Evolutionary conservation across 768 basidiomycete genomes (phyloP).

Genomic region (Fomitopsis serialis): DNA sequence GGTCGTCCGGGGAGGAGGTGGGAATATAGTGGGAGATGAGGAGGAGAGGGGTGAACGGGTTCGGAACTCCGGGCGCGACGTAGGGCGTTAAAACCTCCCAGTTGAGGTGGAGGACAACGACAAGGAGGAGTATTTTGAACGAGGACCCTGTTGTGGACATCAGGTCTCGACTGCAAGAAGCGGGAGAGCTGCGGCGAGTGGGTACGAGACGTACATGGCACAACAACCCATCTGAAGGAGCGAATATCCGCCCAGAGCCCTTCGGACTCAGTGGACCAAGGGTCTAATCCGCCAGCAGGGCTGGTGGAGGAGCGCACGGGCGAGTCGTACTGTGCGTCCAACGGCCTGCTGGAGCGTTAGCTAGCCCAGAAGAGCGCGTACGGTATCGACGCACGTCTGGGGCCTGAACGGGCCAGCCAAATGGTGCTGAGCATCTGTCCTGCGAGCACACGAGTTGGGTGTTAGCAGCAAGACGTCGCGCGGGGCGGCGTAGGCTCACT

Average conservation of each 20-base stretch:
- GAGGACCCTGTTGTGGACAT: constrained; percentile 45
- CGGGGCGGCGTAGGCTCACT: constrained; percentile 16
- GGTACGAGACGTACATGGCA: constrained; percentile 49
- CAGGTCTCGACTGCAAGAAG: background rate
- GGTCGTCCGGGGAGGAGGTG: constrained; percentile 44
- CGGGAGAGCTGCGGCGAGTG: background rate
- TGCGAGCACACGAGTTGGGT: constrained; percentile 30
- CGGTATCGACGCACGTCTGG: constrained; percentile 45
- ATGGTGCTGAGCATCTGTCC: constrained; percentile 53
- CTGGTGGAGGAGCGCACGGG: background rate
- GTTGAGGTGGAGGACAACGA: constrained; percentile 55
- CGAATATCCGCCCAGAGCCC: constrained; percentile 49
- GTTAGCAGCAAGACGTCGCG: constrained; percentile 5
- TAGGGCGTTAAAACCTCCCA: constrained; percentile 54
- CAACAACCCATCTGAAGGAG: constrained; percentile 63
- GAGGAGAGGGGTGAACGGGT: constrained; percentile 72
- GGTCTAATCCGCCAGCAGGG: background rate
- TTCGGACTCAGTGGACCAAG: constrained; percentile 16
- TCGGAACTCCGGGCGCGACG: constrained; percentile 43
- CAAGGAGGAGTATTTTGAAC: constrained; percentile 58
- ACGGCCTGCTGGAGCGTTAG: constrained; percentile 11
- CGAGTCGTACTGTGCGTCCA: constrained; percentile 7
- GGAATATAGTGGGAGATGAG: constrained; percentile 64
- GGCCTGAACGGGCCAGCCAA: constrained; percentile 57
- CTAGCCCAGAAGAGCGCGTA: background rate